Percentiles rank a stretch among this genome's conserved stretches.
Evolutionary conservation across 192 early-diverging fungal species (phyloP).

Genomic region (Coemansia sp.): DNA sequence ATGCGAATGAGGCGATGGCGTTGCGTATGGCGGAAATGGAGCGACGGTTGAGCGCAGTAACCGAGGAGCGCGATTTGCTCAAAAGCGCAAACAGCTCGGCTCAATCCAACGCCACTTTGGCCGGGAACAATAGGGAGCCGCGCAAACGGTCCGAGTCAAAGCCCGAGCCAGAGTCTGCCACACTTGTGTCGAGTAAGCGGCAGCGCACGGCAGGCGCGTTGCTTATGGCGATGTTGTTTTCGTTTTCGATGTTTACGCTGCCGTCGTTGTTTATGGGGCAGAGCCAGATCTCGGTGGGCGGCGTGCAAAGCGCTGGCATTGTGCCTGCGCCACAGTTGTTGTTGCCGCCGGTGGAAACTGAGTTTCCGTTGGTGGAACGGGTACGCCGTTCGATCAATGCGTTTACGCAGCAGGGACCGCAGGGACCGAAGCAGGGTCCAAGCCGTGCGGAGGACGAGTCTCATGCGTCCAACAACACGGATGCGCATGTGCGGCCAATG

Average conservation of each 20-base stretch:
- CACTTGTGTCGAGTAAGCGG: conserved; percentile 6
- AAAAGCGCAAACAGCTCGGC: conserved; percentile 4
- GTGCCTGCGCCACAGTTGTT: conserved; percentile 27
- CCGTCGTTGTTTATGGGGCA: conserved; percentile 55
- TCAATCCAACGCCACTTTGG: neutral
- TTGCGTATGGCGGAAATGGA: conserved; percentile 59
- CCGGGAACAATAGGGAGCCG: neutral
- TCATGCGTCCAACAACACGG: conserved; percentile 4
- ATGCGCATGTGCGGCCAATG: conserved; percentile 39
- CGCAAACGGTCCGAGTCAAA: conserved; percentile 5
- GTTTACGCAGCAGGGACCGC: conserved; percentile 18
- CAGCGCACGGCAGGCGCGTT: conserved; percentile 33
- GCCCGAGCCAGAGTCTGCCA: conserved; percentile 3
- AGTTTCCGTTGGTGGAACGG: conserved; percentile 38
- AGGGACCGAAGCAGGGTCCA: neutral
- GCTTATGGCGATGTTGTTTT: conserved; percentile 76
- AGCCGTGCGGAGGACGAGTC: conserved; percentile 2
- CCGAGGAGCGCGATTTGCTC: conserved; percentile 54
- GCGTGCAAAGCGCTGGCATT: conserved; percentile 26
- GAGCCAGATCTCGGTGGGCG: conserved; percentile 32
- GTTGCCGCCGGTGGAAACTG: conserved; percentile 15
- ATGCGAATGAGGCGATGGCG: conserved; percentile 60
- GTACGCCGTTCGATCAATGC: conserved; percentile 37
- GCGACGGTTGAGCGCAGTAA: conserved; percentile 44
- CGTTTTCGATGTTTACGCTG: conserved; percentile 78